Evolutionary conservation across 148 eudicot genomes (phyloP).

Genomic region (Fagopyrum tataricum): DNA sequence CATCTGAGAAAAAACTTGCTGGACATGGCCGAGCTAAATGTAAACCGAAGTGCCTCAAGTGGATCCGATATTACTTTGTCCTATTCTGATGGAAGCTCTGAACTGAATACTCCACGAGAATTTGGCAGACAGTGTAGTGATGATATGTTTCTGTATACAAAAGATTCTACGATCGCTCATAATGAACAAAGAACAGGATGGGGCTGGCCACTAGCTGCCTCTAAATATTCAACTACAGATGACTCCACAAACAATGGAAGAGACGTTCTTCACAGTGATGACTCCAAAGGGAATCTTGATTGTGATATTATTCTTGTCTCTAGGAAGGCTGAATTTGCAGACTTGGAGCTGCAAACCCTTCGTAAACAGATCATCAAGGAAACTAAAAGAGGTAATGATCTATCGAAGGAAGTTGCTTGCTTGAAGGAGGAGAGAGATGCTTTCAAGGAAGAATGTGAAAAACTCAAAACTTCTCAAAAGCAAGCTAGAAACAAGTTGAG

Average conservation of each 20-base stretch:
- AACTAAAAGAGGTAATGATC: constrained; percentile 79
- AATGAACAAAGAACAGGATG: constrained; percentile 37
- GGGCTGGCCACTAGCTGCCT: constrained; percentile 54
- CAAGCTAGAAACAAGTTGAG: constrained; percentile 38
- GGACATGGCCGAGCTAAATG: constrained; percentile 33
- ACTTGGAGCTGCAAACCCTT: constrained; percentile 77
- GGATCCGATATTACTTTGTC: constrained; percentile 85
- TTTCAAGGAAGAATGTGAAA: constrained; percentile 56
- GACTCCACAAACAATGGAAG: constrained; percentile 50
- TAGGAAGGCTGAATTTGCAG: constrained; percentile 72
- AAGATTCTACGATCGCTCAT: neutral
- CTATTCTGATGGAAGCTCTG: constrained; percentile 69
- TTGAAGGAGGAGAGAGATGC: constrained; percentile 77
- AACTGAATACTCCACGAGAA: constrained; percentile 56
- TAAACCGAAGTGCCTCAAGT: constrained; percentile 44
- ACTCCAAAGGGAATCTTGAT: constrained; percentile 54
- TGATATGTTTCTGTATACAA: constrained; percentile 21
- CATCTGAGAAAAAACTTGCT: constrained; percentile 35
- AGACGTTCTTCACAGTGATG: constrained; percentile 40
- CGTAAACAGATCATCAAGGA: constrained; percentile 90
- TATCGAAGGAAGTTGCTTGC: constrained; percentile 44
- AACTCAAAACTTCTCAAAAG: constrained; percentile 38
- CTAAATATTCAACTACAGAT: constrained; percentile 34
- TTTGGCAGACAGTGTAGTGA: constrained; percentile 26
- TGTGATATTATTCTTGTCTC: constrained; percentile 50